Percentiles rank a stretch among this genome's conserved stretches.
Conservation (phyloP, 345 rosid species). For the Populus davidiana region DNA sequence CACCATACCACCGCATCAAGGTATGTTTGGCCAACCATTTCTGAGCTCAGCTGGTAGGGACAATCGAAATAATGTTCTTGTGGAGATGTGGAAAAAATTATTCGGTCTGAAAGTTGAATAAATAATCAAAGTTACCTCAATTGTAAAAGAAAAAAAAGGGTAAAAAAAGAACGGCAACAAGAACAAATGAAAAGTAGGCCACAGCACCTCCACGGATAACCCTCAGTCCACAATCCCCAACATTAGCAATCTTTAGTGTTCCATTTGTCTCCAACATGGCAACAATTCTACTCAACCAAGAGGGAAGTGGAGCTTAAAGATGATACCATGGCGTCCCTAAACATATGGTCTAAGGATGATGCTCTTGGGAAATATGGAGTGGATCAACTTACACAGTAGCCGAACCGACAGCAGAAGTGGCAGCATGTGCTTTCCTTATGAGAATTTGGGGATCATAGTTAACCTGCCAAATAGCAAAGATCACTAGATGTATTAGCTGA, state of each 20-base stretch:
- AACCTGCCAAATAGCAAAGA: conserved; percentile 41
- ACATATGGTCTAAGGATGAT: background rate
- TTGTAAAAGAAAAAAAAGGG: background rate
- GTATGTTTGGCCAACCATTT: conserved; percentile 66
- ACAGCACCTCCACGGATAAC: conserved; percentile 59
- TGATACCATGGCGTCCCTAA: background rate
- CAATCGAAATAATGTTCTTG: conserved; percentile 92
- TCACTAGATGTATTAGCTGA: background rate
- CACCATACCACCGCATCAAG: conserved; percentile 73
- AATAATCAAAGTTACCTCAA: background rate
- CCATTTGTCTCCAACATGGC: conserved; percentile 78
- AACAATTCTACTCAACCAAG: conserved; percentile 49
- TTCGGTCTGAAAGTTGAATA: conserved; percentile 32
- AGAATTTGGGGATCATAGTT: conserved; percentile 73
- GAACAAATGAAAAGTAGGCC: background rate
- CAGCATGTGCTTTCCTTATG: conserved; percentile 74
- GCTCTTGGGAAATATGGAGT: conserved; percentile 12
- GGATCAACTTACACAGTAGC: conserved; percentile 60
- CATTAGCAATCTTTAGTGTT: conserved; percentile 61
- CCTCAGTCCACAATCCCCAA: conserved; percentile 86
- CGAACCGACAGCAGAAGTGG: conserved; percentile 71
- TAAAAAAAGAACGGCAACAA: background rate
- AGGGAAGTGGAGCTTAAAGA: background rate
- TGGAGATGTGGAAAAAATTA: conserved; percentile 63
- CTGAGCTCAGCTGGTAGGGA: conserved; percentile 87